These are phyloP conservation scores for Fusarium sp. DNA, from an alignment of 2,329 filamentous ascomycete genomes.

Conservation along the genomic window DNA sequence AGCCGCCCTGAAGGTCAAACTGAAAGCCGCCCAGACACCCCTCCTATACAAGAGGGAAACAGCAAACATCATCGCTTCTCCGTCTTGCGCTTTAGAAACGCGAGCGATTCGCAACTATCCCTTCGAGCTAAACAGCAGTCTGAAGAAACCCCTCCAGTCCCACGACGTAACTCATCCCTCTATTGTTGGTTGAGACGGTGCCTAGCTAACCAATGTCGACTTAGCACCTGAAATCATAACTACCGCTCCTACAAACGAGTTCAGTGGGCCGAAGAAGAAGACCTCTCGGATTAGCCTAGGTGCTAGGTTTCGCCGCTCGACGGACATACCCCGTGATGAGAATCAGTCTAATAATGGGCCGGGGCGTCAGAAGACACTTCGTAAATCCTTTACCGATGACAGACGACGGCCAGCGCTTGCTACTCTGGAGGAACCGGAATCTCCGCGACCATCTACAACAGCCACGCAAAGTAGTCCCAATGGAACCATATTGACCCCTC, in stretches of 20 bases:
- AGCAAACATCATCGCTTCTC: conserved; percentile 73
- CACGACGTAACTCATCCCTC: conserved; percentile 63
- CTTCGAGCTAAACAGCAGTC: conserved; percentile 78
- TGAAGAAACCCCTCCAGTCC: conserved; percentile 69
- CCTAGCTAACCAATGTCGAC: conserved; percentile 39
- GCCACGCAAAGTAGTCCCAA: conserved; percentile 47
- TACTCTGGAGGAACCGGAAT: conserved; percentile 69
- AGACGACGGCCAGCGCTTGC: conserved; percentile 50
- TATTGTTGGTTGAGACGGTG: conserved; percentile 7
- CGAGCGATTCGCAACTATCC: conserved; percentile 91
- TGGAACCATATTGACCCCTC: conserved; percentile 62
- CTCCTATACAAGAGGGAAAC: conserved; percentile 67
- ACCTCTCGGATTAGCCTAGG: conserved; percentile 67
- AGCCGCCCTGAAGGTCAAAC: conserved; percentile 19
- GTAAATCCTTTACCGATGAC: conserved; percentile 62
- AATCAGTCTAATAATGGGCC: conserved; percentile 25
- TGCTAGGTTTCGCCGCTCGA: conserved; percentile 65
- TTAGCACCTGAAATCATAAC: conserved; percentile 84
- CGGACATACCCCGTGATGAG: conserved; percentile 59
- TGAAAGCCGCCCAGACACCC: conserved; percentile 59
- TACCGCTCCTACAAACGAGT: conserved; percentile 84
- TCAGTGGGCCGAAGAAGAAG: conserved; percentile 67
- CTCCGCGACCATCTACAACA: conserved; percentile 51
- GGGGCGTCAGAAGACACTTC: conserved; percentile 41
- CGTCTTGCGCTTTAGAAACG: conserved; percentile 88